A percentile compares a stretch with the other conserved stretches of the same genome.
phyloP scores from a whole-genome alignment of 805 yeast species.

The Myxozyma nipponensis region DNA sequence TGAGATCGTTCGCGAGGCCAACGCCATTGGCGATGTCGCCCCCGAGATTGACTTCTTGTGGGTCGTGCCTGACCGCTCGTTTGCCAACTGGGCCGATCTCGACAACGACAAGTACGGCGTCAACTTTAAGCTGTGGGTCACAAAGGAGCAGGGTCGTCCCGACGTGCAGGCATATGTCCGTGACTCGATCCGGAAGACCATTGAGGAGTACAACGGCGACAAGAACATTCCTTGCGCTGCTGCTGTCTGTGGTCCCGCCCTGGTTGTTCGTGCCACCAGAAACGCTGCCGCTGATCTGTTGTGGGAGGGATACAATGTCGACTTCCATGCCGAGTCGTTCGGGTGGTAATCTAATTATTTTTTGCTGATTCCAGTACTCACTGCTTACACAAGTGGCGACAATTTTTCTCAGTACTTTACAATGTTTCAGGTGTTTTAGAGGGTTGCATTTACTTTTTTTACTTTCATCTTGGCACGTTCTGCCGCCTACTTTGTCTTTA shows the following conservation, averaged over 20 bases:
- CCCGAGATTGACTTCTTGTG: constrained; percentile 33
- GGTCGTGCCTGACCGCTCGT: constrained; percentile 33
- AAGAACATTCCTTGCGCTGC: constrained; percentile 26
- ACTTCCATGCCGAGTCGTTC: constrained; percentile 34
- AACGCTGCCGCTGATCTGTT: constrained; percentile 31
- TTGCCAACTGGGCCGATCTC: constrained; percentile 31
- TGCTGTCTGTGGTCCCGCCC: constrained; percentile 36
- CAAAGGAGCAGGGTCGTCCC: constrained; percentile 35
- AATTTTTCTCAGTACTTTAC: too few species aligned
- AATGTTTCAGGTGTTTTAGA: not conserved
- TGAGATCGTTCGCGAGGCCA: constrained; percentile 19
- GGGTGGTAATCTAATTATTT: constrained; percentile 32
- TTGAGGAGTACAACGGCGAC: constrained; percentile 21
- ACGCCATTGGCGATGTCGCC: constrained; percentile 16
- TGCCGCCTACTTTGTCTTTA: not conserved
- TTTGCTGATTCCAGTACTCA: not conserved
- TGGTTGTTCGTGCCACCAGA: constrained; percentile 31
- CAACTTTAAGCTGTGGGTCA: constrained; percentile 33
- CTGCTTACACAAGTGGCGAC: too few species aligned
- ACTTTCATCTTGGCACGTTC: not conserved
- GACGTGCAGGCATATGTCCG: constrained; percentile 27
- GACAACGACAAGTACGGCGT: constrained; percentile 26
- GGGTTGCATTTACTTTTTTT: not conserved
- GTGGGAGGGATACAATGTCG: constrained; percentile 29
- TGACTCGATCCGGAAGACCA: constrained; percentile 17